Conservation (phyloP, 192 early-diverging fungal genomes). For the Entophlyctis luteolus region DNA sequence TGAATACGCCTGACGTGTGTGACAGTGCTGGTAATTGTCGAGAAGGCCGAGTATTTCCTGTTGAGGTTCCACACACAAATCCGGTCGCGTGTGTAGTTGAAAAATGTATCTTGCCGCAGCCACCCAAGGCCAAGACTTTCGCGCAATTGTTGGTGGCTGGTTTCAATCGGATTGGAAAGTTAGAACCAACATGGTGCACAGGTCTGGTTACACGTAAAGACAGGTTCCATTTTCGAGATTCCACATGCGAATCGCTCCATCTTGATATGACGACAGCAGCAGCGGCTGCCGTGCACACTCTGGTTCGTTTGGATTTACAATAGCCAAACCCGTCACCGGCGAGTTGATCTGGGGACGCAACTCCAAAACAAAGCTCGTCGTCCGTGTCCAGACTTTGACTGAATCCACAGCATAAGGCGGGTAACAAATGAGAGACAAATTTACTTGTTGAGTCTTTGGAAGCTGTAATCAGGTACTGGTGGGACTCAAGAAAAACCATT, state of each 20-base stretch:
- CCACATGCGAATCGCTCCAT: slow-evolving; percentile 51
- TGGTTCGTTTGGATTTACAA: slow-evolving; percentile 26
- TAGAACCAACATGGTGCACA: too few relatives aligned
- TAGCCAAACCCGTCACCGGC: slow-evolving; percentile 41
- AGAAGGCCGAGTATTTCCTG: slow-evolving; percentile 37
- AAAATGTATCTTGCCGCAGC: slow-evolving; percentile 41
- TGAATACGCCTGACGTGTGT: slow-evolving; percentile 18
- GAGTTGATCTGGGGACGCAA: slow-evolving; percentile 41
- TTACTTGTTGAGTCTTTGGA: slow-evolving; percentile 50
- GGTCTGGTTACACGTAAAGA: slow-evolving; percentile 39
- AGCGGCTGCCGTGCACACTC: slow-evolving; percentile 30
- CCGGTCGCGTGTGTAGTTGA: slow-evolving; percentile 34
- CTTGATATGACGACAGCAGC: slow-evolving; percentile 44
- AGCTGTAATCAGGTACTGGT: slow-evolving; percentile 47
- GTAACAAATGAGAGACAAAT: background rate
- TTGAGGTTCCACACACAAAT: slow-evolving; percentile 48
- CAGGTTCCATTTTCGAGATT: slow-evolving; percentile 43
- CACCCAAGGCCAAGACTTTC: slow-evolving; percentile 45
- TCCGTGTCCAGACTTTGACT: slow-evolving; percentile 52
- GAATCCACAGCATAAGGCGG: background rate
- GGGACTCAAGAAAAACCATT: slow-evolving; percentile 35
- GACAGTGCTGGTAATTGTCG: slow-evolving; percentile 27
- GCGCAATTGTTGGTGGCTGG: slow-evolving; percentile 25
- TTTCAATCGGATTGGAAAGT: too few relatives aligned
- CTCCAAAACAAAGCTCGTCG: slow-evolving; percentile 37